Percentiles rank a stretch among this genome's conserved stretches.
Conservation (phyloP, 208 protist genomes). For the Herpetomonas samuelpessoai region DNA sequence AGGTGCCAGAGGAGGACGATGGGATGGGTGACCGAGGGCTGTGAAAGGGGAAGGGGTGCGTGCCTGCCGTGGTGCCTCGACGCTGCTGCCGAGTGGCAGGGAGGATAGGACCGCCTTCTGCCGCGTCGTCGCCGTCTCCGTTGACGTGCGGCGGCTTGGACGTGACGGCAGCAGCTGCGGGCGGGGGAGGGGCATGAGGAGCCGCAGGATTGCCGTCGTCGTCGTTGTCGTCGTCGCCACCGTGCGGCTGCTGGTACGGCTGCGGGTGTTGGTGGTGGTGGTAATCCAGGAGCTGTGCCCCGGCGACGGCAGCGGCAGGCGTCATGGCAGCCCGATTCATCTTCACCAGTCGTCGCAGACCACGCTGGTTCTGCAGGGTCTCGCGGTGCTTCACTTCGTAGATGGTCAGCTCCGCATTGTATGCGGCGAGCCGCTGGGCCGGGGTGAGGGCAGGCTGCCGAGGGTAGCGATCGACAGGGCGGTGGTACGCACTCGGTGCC, state of each 20-base stretch:
- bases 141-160: too few species aligned
- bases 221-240: too few species aligned
- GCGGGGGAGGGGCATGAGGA: too few species aligned
- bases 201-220: too few species aligned
- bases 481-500: background rate
- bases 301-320: slow-evolving; percentile 16
- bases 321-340: slow-evolving; percentile 15
- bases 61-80: too few species aligned
- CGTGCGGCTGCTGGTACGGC: background rate
- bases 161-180: too few species aligned
- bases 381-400: slow-evolving; percentile 24
- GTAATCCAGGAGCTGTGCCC: background rate
- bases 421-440: slow-evolving; percentile 22
- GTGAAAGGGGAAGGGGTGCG: too few species aligned
- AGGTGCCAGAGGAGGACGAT: too few species aligned
- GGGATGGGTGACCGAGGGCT: too few species aligned
- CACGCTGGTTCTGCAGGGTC: slow-evolving; percentile 10
- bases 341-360: slow-evolving; percentile 3
- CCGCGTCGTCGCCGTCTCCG: too few species aligned
- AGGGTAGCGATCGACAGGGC: background rate
- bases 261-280: slow-evolving; percentile 3
- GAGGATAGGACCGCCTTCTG: too few species aligned
- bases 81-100: too few species aligned
- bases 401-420: slow-evolving; percentile 21
- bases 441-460: background rate